A percentile compares a stretch with the other conserved stretches of the same genome.
Conservation (phyloP, 495 filamentous ascomycete species). For the Lichenothelia convexa region DNA sequence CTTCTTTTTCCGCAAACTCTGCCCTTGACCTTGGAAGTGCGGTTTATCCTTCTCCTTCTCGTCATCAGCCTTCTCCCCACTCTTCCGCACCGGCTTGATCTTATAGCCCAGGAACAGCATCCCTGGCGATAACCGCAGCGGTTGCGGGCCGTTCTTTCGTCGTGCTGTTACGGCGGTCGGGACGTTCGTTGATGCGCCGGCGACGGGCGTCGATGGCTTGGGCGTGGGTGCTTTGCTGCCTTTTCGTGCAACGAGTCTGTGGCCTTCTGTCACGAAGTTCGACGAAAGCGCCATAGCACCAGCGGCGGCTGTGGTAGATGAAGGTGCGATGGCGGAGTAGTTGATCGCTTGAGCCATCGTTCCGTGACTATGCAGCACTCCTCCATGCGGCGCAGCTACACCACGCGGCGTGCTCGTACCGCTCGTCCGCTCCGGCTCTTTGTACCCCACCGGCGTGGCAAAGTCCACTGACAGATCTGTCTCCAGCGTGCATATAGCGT, state of each 20-base stretch:
- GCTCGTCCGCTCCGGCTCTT: conserved; percentile 43
- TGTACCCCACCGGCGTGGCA: conserved; percentile 80
- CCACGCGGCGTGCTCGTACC: conserved; percentile 44
- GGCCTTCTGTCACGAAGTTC: conserved; percentile 58
- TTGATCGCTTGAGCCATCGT: conserved; percentile 96
- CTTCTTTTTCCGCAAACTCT: conserved; percentile 50
- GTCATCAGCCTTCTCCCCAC: conserved; percentile 48
- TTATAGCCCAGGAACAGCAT: conserved; percentile 95
- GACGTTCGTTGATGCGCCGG: conserved; percentile 30
- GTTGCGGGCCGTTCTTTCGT: conserved; percentile 63
- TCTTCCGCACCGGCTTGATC: conserved; percentile 68
- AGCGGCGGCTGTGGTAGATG: conserved; percentile 39
- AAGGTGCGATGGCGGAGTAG: conserved; percentile 83
- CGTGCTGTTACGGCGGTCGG: conserved; percentile 19
- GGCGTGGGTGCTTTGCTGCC: conserved; percentile 54
- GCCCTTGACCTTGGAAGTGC: conserved; percentile 71
- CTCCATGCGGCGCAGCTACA: conserved; percentile 37
- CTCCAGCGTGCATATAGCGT: conserved; percentile 77
- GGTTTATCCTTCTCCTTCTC: conserved; percentile 45
- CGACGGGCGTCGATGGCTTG: conserved; percentile 62
- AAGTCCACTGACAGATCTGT: conserved; percentile 94
- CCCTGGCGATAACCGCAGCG: conserved; percentile 66
- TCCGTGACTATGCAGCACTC: conserved; percentile 60
- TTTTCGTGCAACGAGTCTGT: conserved; percentile 64
- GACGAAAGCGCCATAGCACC: conserved; percentile 50